These are phyloP conservation scores for Pichia sp. DNA, from an alignment of 1,139 yeast genomes.

Conservation along the genomic window DNA sequence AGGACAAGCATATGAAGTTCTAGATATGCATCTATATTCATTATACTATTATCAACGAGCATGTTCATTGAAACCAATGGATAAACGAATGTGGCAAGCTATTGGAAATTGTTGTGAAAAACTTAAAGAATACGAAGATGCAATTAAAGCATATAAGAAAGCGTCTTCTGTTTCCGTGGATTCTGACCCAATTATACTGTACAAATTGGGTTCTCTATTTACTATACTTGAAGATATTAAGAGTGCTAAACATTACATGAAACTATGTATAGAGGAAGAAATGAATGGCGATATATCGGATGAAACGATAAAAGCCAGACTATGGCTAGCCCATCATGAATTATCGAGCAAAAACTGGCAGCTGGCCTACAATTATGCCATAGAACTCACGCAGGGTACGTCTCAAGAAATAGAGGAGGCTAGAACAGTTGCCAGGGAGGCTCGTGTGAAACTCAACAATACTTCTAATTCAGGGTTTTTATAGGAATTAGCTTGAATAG, in stretches of 20 bases:
- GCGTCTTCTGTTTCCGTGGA: conserved; percentile 49
- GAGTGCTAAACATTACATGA: conserved; percentile 67
- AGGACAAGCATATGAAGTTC: conserved; percentile 97
- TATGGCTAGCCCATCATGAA: conserved; percentile 84
- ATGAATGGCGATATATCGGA: conserved; percentile 66
- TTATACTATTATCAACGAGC: conserved; percentile 92
- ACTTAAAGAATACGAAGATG: conserved; percentile 63
- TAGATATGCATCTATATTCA: conserved; percentile 94
- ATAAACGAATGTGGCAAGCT: conserved; percentile 97
- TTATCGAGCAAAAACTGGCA: conserved; percentile 55
- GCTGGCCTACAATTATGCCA: conserved; percentile 68
- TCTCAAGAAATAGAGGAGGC: conserved; percentile 92
- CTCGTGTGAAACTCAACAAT: conserved; percentile 35
- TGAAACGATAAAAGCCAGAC: conserved; percentile 76
- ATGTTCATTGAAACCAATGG: conserved; percentile 82
- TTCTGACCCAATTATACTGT: conserved; percentile 48
- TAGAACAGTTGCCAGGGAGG: conserved; percentile 75
- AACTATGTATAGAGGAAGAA: conserved; percentile 68
- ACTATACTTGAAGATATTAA: conserved; percentile 53
- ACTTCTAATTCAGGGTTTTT: background rate
- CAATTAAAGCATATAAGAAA: conserved; percentile 59
- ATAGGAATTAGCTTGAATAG: too few relatives aligned
- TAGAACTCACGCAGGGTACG: conserved; percentile 71
- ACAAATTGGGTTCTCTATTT: conserved; percentile 66
- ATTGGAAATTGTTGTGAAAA: conserved; percentile 88